Conservation (phyloP, 2,329 filamentous ascomycete species). For the Neofusicoccum kwambonambiense region DNA sequence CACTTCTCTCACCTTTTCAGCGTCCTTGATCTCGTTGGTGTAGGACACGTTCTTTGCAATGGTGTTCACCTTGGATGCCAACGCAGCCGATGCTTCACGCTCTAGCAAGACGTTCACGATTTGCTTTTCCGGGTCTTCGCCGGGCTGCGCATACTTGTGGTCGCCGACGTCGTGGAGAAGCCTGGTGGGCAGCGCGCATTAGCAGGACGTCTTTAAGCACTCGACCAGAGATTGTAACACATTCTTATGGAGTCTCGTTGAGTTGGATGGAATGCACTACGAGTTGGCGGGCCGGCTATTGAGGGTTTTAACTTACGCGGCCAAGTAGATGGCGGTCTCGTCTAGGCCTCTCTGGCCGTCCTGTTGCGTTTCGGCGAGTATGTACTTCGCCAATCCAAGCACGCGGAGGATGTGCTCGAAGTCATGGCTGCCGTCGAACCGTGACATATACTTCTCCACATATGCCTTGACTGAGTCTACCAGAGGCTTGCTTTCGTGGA, state of each 20-base stretch:
- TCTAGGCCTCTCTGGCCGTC: conserved; percentile 45
- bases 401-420: conserved; percentile 82
- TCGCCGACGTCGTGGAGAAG: conserved; percentile 89
- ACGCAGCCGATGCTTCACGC: conserved; percentile 54
- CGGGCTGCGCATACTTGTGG: conserved; percentile 67
- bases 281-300: neutral
- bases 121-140: conserved; percentile 57
- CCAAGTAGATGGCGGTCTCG: conserved; percentile 61
- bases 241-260: no score
- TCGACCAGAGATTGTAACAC: no score
- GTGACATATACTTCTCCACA: conserved; percentile 38
- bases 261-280: no score
- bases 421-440: conserved; percentile 68
- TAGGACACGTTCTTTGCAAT: conserved; percentile 79
- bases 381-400: conserved; percentile 66
- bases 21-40: conserved; percentile 68
- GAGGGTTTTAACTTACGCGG: conserved; percentile 45
- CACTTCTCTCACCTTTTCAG: conserved; percentile 58
- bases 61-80: conserved; percentile 67
- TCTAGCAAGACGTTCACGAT: conserved; percentile 56
- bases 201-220: neutral
- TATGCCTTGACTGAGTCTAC: conserved; percentile 32
- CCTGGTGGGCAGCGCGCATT: neutral
- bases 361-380: conserved; percentile 53
- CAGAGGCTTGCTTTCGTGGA: conserved; percentile 23